Base-by-base conservation (phyloP, 176 grass and related monocot species). In the Phoenix dactylifera region DNA sequence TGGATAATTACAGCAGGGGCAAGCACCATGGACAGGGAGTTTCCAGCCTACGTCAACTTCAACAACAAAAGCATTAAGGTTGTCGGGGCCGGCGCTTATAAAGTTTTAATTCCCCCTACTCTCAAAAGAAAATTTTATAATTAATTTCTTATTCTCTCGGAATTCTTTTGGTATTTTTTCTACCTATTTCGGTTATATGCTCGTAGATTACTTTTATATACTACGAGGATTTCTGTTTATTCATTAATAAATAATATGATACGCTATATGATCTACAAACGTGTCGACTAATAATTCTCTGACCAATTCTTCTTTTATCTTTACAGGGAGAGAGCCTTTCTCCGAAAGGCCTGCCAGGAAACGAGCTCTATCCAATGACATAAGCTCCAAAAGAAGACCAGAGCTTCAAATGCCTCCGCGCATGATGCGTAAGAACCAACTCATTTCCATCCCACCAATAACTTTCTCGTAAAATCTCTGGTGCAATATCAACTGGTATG, bases 1-100 rank as follows among this genome's bases (percentile, higher is more conserved):
- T 94, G 84, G 89, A 76, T 94, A 20, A 26, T 94, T 18, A 94
- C 89, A 9, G 84, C 88, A 18, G 80, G 59, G 0, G 84, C 80
- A 0, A 84, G 80, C 77, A 82, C 67, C 50, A 64, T 60, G 44
- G 89, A 88, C 57, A 74, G 77, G 63, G 77, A 75, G 19, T 88
- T 94, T 65, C 52, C 80, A 4, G 65, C 84, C 0, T 76, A 71
- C 22, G 32, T 70, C 49, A 48, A 71, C 18, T 79, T 79, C 68
- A 58, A 75, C 58, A 70, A 48, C 26, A 79, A n/a, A 0, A 68
- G 67, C 24, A 54, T 70, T 5, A 55, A 83, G 80, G 83, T 87
- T 12, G 0, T 35, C 7, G n/a, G 32, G 7, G 16, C 17, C 17
- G 51, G 12, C 29, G 5, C 55, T 60, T 24, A 0, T 55, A 28